phyloP scores from a whole-genome alignment of 768 basidiomycete genomes.

The Mycena metata region DNA sequence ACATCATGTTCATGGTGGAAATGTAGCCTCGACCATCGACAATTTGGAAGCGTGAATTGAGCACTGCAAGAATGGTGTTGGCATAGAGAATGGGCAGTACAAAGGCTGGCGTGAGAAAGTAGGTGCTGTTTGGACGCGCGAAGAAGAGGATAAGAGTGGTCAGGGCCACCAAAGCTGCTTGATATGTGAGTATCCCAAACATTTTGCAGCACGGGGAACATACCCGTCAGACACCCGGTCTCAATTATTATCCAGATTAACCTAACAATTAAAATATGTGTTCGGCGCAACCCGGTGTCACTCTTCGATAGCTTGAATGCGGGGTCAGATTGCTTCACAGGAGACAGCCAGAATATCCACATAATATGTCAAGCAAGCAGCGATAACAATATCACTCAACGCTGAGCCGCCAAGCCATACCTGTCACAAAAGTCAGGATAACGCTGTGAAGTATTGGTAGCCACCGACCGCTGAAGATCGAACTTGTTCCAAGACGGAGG shows the following conservation, averaged over 20 bases:
- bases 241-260: conserved; percentile 46
- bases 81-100: background rate
- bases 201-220: background rate
- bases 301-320: conserved; percentile 37
- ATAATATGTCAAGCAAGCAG: conserved; percentile 44
- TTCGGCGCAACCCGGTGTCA: conserved; percentile 43
- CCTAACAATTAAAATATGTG: conserved; percentile 41
- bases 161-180: background rate
- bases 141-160: background rate
- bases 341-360: conserved; percentile 31
- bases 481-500: background rate
- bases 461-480: background rate
- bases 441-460: background rate
- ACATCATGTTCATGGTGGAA: background rate
- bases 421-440: conserved; percentile 7
- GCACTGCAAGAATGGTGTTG: conserved; percentile 2
- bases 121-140: background rate
- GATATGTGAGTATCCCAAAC: background rate
- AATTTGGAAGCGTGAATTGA: conserved; percentile 3
- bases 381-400: conserved; percentile 46
- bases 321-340: background rate
- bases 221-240: conserved; percentile 47
- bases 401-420: conserved; percentile 40
- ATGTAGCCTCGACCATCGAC: background rate
- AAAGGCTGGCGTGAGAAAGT: background rate